Evolutionary conservation across 805 yeast genomes (phyloP), one percentile per base, ranked within the genome.

Genomic region (Pichia exigua): DNA sequence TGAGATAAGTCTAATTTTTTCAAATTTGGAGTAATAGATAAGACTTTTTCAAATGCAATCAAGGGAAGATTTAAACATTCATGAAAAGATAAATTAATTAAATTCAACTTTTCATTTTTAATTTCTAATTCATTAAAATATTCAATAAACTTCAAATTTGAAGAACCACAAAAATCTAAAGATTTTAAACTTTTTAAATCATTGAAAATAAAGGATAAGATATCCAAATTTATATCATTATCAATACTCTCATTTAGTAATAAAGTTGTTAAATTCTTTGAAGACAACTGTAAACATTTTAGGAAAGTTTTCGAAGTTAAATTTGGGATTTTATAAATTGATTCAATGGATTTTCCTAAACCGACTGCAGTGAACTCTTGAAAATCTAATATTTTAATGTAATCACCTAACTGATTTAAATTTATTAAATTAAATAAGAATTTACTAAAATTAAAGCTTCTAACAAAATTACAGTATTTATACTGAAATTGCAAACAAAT

Each of bases 301-400:
- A 78, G 66, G 24, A 90, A 81, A 2, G 96, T 90, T 27, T 72
- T 70, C 42, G 83, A 74, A 0, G 96, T 90, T 42, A 90, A 88
- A 87, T 87, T 87, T 67, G 90, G 95, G 59, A 90, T 90, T 67
- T 87, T 95, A 66, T 80, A 83, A 68, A 87, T 91, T 96, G 90
- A 90, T 59, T 84, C 77, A 12, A 87, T 88, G 0, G 97, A 86
- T 57, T 97, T 74, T 2, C 97, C 97, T 46, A 90, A 73, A 0
- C 97, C 97, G 46, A 91, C 82, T 0, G 92, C 83, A 1, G 97
- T 89, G 66, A 90, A 85, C 59, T 87, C 92, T 61, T 87, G 86
- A 61, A 90, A 91, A 69, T 90, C 97, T 59, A 91, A 77, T 48
- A 83, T 81, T 59, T 82, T 81, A 21, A 87, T 92, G 56, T 77